Conservation (phyloP, 2,329 filamentous ascomycete genomes). For the Aureobasidium mangrovei region DNA sequence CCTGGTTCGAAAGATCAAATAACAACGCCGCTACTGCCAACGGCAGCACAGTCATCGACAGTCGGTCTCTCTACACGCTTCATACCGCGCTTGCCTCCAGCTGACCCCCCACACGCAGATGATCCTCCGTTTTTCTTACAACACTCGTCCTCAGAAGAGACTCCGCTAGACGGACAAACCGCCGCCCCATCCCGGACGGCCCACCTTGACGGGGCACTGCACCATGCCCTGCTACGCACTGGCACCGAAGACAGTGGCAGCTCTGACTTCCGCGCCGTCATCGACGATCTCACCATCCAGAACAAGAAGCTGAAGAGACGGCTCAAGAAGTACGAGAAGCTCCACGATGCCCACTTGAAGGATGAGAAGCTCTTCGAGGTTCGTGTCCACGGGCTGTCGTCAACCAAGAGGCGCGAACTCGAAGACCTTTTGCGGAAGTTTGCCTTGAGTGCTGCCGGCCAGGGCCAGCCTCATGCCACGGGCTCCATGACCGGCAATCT, state of each 20-base stretch:
- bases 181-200: background rate
- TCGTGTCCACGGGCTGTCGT: slow-evolving; percentile 63
- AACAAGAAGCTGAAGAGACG: slow-evolving; percentile 71
- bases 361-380: slow-evolving; percentile 78
- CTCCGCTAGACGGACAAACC: slow-evolving; percentile 18
- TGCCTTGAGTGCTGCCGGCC: slow-evolving; percentile 47
- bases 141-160: slow-evolving; percentile 30
- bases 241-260: slow-evolving; percentile 49
- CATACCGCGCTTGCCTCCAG: background rate
- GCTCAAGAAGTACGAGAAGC: slow-evolving; percentile 60
- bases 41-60: slow-evolving; percentile 32
- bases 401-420: slow-evolving; percentile 65
- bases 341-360: slow-evolving; percentile 56
- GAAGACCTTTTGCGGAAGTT: slow-evolving; percentile 67
- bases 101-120: slow-evolving; percentile 22
- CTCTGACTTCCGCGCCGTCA: slow-evolving; percentile 72
- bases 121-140: slow-evolving; percentile 38
- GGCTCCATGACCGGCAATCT: slow-evolving; percentile 16
- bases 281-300: slow-evolving; percentile 77
- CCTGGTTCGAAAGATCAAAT: slow-evolving; percentile 46
- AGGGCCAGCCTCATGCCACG: slow-evolving; percentile 38
- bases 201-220: slow-evolving; percentile 20
- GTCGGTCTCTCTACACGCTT: slow-evolving; percentile 21
- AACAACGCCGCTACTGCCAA: slow-evolving; percentile 34
- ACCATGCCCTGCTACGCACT: slow-evolving; percentile 19